Conservation (phyloP, 2,329 filamentous ascomycete species). For the Graphilbum ipis-grandicollis region DNA sequence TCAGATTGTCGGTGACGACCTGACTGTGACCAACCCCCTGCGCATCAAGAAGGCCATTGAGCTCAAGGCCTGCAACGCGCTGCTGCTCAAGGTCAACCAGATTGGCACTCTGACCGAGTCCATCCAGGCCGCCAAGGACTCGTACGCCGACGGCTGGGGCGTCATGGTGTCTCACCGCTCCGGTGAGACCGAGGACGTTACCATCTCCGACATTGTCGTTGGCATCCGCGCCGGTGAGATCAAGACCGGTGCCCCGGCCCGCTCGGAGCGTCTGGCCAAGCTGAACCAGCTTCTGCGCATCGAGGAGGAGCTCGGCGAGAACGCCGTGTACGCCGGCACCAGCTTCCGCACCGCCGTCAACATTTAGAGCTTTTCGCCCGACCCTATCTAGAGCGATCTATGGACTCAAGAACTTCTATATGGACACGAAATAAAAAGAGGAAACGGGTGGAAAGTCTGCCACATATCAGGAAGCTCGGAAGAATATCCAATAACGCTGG, state of each 20-base stretch:
- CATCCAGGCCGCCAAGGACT: slow-evolving; percentile 98
- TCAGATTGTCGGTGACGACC: slow-evolving; percentile 95
- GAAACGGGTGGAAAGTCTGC: no score
- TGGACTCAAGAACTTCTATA: background rate
- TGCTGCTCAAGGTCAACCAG: slow-evolving; percentile 99
- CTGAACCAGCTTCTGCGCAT: slow-evolving; percentile 99
- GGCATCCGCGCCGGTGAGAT: slow-evolving; percentile 95
- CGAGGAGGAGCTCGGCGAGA: slow-evolving; percentile 91
- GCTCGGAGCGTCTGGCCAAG: slow-evolving; percentile 97
- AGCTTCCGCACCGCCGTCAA: slow-evolving; percentile 87
- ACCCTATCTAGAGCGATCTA: background rate
- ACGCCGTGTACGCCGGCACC: slow-evolving; percentile 78
- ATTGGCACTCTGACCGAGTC: slow-evolving; percentile 98
- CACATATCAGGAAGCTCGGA: background rate
- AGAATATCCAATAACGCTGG: background rate
- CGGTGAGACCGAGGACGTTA: slow-evolving; percentile 98
- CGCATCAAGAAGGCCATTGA: slow-evolving; percentile 99
- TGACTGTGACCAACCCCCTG: slow-evolving; percentile 97
- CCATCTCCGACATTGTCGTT: slow-evolving; percentile 94
- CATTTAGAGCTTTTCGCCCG: slow-evolving; percentile 38
- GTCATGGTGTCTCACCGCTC: slow-evolving; percentile 99
- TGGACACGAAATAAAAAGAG: no score
- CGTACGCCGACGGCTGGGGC: slow-evolving; percentile 87
- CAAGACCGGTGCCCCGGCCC: slow-evolving; percentile 92
- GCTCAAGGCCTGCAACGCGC: slow-evolving; percentile 94